Evolutionary conservation across 2,329 filamentous ascomycete genomes (phyloP).

Genomic region (Aureobasidium sp.): DNA sequence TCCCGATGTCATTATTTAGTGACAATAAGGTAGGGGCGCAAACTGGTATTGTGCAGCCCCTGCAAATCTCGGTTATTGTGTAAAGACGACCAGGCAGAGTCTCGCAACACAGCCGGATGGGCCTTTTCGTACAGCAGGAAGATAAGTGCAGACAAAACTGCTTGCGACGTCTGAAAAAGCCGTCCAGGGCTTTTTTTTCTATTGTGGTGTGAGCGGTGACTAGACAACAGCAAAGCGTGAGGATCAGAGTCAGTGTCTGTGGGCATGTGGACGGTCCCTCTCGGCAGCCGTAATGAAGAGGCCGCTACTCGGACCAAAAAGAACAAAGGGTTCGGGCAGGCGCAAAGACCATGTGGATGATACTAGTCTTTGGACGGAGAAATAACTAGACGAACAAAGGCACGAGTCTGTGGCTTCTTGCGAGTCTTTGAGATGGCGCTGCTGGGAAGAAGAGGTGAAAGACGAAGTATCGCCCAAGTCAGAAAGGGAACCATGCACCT

Average conservation of each 20-base stretch:
- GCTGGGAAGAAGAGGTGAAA: no score
- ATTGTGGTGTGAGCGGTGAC: no score
- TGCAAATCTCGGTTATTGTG: slow-evolving; percentile 15
- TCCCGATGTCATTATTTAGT: neutral
- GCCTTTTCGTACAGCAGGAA: neutral
- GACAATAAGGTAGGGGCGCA: neutral
- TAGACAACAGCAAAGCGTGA: no score
- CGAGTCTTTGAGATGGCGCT: neutral
- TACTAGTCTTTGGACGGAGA: neutral
- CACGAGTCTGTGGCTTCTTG: neutral
- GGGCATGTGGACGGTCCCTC: no score
- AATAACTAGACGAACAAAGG: neutral
- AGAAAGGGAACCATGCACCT: no score
- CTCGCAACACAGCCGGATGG: neutral
- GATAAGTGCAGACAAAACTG: no score
- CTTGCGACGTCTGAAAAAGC: no score
- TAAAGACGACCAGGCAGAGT: no score
- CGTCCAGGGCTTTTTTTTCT: no score
- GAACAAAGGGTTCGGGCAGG: neutral
- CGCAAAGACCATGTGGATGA: neutral
- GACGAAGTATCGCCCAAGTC: no score
- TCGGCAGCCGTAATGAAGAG: neutral
- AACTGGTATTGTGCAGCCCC: neutral
- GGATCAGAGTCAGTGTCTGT: neutral
- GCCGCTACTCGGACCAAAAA: neutral